These are phyloP conservation scores for Hordeum marinum DNA, from an alignment of 176 grass and related monocot species.

Conservation along the genomic window DNA sequence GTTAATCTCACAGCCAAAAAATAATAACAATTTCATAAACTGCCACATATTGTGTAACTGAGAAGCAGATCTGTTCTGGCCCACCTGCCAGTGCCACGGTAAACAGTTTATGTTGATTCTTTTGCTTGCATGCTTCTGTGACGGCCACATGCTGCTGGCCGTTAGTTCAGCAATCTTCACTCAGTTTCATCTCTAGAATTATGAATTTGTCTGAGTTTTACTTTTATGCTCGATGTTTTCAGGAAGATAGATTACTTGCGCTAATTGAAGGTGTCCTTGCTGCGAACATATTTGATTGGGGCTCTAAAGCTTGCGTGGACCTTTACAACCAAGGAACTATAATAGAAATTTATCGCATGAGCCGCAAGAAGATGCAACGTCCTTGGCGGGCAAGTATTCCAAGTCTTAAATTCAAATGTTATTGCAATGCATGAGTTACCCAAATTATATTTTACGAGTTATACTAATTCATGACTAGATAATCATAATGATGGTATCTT, in stretches of 20 bases:
- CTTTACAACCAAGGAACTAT: slow-evolving; percentile 99
- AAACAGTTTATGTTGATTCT: neutral
- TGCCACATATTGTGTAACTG: neutral
- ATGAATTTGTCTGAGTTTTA: slow-evolving; percentile 14
- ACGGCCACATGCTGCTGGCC: neutral
- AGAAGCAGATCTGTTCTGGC: neutral
- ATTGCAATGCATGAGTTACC: slow-evolving; percentile 12
- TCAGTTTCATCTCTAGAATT: slow-evolving; percentile 1
- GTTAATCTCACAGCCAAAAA: neutral
- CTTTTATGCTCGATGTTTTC: slow-evolving; percentile 24
- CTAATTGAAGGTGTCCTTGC: slow-evolving; percentile 96
- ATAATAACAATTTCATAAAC: neutral
- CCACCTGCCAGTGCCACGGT: neutral
- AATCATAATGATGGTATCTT: neutral
- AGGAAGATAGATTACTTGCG: slow-evolving; percentile 88
- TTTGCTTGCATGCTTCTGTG: neutral
- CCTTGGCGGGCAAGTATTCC: slow-evolving; percentile 79
- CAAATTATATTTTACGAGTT: neutral
- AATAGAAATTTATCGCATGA: slow-evolving; percentile 99
- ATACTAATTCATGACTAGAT: slow-evolving; percentile 2
- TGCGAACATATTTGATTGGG: slow-evolving; percentile 99
- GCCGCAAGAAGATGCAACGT: slow-evolving; percentile 98
- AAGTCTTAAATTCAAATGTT: slow-evolving; percentile 10
- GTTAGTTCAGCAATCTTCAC: slow-evolving; percentile 9
- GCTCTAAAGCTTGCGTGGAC: slow-evolving; percentile 95